Base-by-base conservation (phyloP, 1,284 basidiomycete species). In the Tetrapyrgos nigripes region DNA sequence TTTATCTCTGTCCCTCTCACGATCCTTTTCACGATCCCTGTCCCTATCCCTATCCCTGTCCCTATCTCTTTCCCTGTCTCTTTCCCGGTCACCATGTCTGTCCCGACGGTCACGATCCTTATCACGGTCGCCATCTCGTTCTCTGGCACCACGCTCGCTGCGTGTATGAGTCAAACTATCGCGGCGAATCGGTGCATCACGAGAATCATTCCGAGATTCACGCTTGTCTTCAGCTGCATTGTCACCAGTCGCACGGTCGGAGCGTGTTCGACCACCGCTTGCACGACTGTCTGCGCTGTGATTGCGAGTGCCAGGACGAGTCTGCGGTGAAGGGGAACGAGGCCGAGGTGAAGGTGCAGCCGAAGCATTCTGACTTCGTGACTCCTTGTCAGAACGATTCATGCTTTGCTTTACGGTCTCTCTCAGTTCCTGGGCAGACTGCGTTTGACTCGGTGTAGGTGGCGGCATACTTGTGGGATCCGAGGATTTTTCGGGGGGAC, bases 391-490 rank as follows among this genome's bases (percentile, higher is more conserved):
- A 27, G 79, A 79, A 48, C 60, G 60, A 65, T 73, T 72, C 62
- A 74, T 75, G 46, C 70, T 44, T 67, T 88, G 86, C 65, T 86
- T 88, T 9, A 90, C 90, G 6, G 88, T 91, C 67, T 90, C 88
- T 51, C 91, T 83, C 5, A 93, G 79, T 64, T 92, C 92, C 65
- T 92, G 91, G 0, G 92, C 92, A n/a, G 87, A 88, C 9, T 78
- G 72, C 0, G 89, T 93, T 65, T 92, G 91, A 65, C 92, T 93
- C 1, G 92, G 92, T 46, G 75, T 78, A 17, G 91, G 91, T 13
- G 92, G 91, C 24, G 89, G 89, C 92, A 93, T 93, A 1, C 70
- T 44, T 80, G 80, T n/a, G 65, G 66, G 24, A 69, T 60, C 24
- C 79, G 77, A 4, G 67, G 53, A 27, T 74, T 73, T 51, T 70